Evolutionary conservation across 1,284 basidiomycete species (phyloP).

Genomic region (Tausonia pullulans): DNA sequence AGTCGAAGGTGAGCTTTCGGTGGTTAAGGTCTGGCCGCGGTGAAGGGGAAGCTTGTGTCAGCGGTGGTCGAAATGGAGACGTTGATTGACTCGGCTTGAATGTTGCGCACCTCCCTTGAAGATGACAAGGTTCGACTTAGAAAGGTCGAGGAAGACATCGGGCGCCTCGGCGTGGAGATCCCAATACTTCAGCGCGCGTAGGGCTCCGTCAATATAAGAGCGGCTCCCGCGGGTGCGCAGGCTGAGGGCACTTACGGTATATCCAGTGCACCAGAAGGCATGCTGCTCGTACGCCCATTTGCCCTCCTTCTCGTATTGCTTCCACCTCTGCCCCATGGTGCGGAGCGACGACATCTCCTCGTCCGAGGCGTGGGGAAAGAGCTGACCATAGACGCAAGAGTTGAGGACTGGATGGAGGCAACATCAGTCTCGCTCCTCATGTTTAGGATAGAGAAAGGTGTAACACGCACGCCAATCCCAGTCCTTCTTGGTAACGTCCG

Average conservation of each 20-base stretch:
- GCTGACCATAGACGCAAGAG: slow-evolving; percentile 72
- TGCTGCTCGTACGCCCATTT: slow-evolving; percentile 91
- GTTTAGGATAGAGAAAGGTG: no score
- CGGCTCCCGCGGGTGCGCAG: not conserved
- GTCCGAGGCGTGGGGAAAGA: slow-evolving; percentile 71
- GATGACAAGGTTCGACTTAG: slow-evolving; percentile 80
- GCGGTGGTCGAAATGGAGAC: not conserved
- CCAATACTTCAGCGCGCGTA: slow-evolving; percentile 43
- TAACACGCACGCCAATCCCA: slow-evolving; percentile 62
- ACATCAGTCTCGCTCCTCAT: not conserved
- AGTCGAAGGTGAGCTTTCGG: slow-evolving; percentile 83
- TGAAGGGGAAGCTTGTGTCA: not conserved
- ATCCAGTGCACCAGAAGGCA: slow-evolving; percentile 94
- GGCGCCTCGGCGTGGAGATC: slow-evolving; percentile 78
- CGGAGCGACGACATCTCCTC: slow-evolving; percentile 71
- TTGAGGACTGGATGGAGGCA: slow-evolving; percentile 45
- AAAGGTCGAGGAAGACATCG: slow-evolving; percentile 87
- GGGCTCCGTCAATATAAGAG: not conserved
- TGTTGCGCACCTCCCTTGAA: slow-evolving; percentile 61
- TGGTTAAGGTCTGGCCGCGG: slow-evolving; percentile 61
- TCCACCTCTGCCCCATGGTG: slow-evolving; percentile 78
- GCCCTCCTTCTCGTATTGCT: slow-evolving; percentile 89
- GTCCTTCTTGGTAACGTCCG: slow-evolving; percentile 93
- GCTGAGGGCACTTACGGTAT: not conserved
- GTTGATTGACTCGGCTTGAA: not conserved